Evolutionary conservation across 345 rosid genomes (phyloP), one percentile per base, ranked within the genome.

Genomic region (Iberis pinnata): DNA sequence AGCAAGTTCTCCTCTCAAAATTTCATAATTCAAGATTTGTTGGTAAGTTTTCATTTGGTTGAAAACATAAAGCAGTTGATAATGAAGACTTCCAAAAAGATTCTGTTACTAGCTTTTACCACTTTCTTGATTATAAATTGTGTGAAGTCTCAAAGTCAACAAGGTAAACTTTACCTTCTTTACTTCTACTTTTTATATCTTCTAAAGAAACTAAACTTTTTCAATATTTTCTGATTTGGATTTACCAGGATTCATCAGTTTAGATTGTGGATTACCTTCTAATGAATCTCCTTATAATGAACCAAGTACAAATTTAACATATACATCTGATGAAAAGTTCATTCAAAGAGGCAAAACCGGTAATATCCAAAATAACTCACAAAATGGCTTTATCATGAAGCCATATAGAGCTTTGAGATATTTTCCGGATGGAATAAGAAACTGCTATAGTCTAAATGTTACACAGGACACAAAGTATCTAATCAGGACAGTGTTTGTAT

Each of bases 191-290:
- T 26, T 26, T 9, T 9, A 0, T 15, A 8, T 46, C 18, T 8
- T 27, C 8, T 27, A 4, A 27, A 8, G 9, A 27, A n/a, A n/a
- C n/a, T 27, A 4, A 7, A 7, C 8, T 8, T 27, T 27, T 3
- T 5, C 2, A 3, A 18, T 18, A 18, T 12, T 15, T 46, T 4
- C 33, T 6, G 22, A 31, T 17, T 16, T 4, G 0, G 0, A 22
- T 7, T 41, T 39, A 36, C 6, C 64, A 71, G 78, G 76, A 18
- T 74, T 71, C 65, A 59, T 71, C 43, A 78, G 77, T 58, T 58
- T 78, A 43, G 79, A 72, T 36, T 75, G 79, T 46, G 83, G 80
- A 13, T 64, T 57, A 17, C 55, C 65, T 9, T 38, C 65, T 7
- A 20, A 37, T 7, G 65, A 58, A 3, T 16, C 62, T 3, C 53